Evolutionary conservation across 371 early-diverging fungal species (phyloP).

Genomic region (Batrachochytrium dendrobatidis): DNA sequence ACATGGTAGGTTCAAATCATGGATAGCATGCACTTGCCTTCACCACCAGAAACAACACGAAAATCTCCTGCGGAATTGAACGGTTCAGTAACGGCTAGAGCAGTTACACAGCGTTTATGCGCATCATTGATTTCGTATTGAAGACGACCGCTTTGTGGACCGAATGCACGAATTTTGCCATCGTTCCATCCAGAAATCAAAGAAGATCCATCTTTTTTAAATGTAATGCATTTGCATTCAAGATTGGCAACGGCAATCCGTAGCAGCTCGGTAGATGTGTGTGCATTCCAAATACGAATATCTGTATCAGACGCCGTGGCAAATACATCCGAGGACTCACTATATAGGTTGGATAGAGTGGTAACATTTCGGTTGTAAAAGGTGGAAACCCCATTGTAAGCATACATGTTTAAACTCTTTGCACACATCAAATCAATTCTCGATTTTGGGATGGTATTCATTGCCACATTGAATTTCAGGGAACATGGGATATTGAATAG

Average conservation of each 20-base stretch:
- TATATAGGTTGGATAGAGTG: too few species aligned
- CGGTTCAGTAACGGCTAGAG: conserved; percentile 39
- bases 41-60: conserved; percentile 48
- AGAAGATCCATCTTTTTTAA: conserved; percentile 44
- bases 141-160: conserved; percentile 46
- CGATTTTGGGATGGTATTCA: too few species aligned
- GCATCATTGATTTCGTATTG: conserved; percentile 53
- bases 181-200: conserved; percentile 51
- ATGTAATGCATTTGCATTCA: conserved; percentile 46
- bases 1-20: neutral
- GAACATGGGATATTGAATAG: too few species aligned
- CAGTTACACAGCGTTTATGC: conserved; percentile 46
- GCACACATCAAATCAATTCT: too few species aligned
- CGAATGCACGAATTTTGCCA: conserved; percentile 52
- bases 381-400: too few species aligned
- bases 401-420: too few species aligned
- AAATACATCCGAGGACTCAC: conserved; percentile 44
- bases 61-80: conserved; percentile 35
- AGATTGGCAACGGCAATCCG: conserved; percentile 46
- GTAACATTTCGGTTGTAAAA: too few species aligned
- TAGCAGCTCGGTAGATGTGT: conserved; percentile 36
- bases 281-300: conserved; percentile 48
- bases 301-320: conserved; percentile 49
- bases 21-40: conserved; percentile 19
- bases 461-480: too few species aligned